A percentile compares a stretch with the other conserved stretches of the same genome.
These are phyloP conservation scores for Amanita muscaria DNA, from an alignment of 768 basidiomycete species.

Conservation along the genomic window DNA sequence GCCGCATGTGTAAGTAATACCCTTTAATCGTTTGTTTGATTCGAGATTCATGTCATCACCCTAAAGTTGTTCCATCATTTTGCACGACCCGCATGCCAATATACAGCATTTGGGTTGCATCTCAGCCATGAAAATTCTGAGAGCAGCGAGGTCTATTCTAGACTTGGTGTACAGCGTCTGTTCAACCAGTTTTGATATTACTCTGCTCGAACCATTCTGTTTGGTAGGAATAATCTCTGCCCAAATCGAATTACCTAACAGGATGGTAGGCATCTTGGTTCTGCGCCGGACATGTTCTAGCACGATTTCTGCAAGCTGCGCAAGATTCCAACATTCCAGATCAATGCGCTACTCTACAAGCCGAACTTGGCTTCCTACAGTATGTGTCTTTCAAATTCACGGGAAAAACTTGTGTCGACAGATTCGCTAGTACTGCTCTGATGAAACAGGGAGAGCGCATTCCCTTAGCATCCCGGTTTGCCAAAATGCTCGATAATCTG, in stretches of 20 bases:
- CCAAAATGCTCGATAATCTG: conserved; percentile 47
- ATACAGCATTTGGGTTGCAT: conserved; percentile 49
- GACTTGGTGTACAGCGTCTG: conserved; percentile 58
- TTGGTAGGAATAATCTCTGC: conserved; percentile 34
- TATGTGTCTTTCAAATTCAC: conserved; percentile 23
- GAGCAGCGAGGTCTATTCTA: conserved; percentile 55
- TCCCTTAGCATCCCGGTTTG: conserved; percentile 55
- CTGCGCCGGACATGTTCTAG: conserved; percentile 53
- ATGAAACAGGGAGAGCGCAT: conserved; percentile 56
- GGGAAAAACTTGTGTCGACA: neutral
- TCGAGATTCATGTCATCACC: conserved; percentile 7
- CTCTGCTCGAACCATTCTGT: conserved; percentile 61
- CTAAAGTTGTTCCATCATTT: conserved; percentile 52
- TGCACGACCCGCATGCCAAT: conserved; percentile 73
- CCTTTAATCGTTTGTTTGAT: neutral
- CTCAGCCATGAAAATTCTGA: conserved; percentile 61
- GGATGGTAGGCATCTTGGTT: conserved; percentile 57
- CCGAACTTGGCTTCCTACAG: conserved; percentile 65
- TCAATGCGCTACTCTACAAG: conserved; percentile 48
- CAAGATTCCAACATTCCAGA: conserved; percentile 46
- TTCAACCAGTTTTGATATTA: conserved; percentile 67
- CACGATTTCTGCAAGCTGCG: conserved; percentile 58
- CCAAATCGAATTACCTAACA: neutral
- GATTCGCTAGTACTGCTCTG: conserved; percentile 40
- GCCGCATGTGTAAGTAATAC: conserved; percentile 29